Evolutionary conservation across 148 eudicot species (phyloP).

Genomic region (Vaccinium corymbosum): DNA sequence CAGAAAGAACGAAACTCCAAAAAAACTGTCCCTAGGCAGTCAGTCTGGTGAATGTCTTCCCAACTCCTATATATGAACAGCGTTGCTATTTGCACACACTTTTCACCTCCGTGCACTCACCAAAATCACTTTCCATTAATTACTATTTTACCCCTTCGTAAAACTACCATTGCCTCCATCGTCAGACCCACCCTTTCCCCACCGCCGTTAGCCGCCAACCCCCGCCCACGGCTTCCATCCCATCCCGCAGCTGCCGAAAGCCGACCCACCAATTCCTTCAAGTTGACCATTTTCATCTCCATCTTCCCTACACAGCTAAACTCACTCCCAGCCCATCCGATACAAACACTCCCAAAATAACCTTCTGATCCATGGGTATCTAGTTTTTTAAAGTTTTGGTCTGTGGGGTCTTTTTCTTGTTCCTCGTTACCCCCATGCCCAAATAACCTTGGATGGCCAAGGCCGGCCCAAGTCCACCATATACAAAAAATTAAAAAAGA

Average conservation of each 20-base stretch:
- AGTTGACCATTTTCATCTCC: no score
- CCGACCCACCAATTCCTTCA: neutral
- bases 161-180: neutral
- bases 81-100: neutral
- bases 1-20: no score
- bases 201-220: neutral
- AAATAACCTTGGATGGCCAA: neutral
- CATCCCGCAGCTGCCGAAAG: neutral
- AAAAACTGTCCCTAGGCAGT: no score
- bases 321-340: neutral
- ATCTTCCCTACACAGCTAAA: no score
- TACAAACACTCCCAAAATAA: neutral
- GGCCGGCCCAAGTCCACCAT: slow-evolving; percentile 7
- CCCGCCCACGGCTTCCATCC: neutral
- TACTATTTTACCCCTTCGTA: neutral
- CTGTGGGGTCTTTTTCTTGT: neutral
- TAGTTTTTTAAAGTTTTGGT: neutral
- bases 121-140: neutral
- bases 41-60: neutral
- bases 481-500: neutral
- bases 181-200: neutral
- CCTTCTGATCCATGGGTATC: neutral
- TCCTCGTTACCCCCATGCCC: neutral
- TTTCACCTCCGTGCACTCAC: neutral
- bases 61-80: neutral